Evolutionary conservation across 768 basidiomycete species (phyloP).

Genomic region (Candolleomyces eurysporus): DNA sequence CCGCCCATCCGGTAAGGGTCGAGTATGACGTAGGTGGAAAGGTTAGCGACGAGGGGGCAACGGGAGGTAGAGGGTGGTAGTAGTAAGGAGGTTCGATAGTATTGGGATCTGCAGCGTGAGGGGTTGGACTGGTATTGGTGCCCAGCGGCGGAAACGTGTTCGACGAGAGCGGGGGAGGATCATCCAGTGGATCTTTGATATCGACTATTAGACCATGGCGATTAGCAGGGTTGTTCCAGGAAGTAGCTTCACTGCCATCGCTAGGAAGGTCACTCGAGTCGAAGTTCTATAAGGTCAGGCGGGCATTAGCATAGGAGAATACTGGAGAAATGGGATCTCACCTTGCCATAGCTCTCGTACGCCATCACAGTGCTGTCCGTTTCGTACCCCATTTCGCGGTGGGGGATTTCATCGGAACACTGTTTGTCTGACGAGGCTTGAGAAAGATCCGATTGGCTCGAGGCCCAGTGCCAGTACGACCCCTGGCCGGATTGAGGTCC

Average conservation of each 20-base stretch:
- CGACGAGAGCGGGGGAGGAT: constrained; percentile 10
- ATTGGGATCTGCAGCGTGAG: background rate
- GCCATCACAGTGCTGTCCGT: background rate
- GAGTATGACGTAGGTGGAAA: constrained; percentile 16
- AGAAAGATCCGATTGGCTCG: background rate
- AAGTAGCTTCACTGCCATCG: constrained; percentile 17
- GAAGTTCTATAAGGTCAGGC: background rate
- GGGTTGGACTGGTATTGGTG: background rate
- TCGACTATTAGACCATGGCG: constrained; percentile 22
- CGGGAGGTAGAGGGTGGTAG: constrained; percentile 10
- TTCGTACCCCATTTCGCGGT: constrained; percentile 3
- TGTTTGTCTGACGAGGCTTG: background rate
- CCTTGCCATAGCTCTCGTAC: constrained; percentile 4
- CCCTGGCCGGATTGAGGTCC: background rate
- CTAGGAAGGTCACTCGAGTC: constrained; percentile 6
- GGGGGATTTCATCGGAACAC: background rate
- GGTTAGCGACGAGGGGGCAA: constrained; percentile 8
- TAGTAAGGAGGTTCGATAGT: constrained; percentile 19
- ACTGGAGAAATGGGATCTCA: background rate
- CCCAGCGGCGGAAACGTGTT: constrained; percentile 3
- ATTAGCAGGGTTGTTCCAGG: constrained; percentile 21
- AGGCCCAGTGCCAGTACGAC: background rate
- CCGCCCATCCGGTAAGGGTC: constrained; percentile 35
- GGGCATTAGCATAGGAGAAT: too few relatives aligned
- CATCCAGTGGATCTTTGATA: constrained; percentile 26